Evolutionary conservation across 164 flowering plant species (phyloP), one percentile per base, ranked within the genome.

Genomic region (Annona cherimola): DNA sequence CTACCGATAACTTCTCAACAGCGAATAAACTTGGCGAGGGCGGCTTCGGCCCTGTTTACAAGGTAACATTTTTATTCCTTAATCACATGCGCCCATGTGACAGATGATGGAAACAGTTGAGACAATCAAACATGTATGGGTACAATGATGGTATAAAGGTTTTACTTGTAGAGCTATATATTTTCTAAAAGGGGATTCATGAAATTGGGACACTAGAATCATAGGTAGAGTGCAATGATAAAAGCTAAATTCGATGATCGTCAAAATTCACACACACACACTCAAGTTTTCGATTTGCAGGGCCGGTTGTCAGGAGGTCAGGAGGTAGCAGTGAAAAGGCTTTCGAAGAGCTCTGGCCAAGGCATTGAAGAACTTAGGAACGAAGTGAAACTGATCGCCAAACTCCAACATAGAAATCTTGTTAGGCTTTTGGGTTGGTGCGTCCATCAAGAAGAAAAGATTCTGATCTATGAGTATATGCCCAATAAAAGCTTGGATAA

Each of bases 281-380:
- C 40, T 61, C 26, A 57, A 35, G 3, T 12, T 2, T 20, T 3
- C n/a, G n/a, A n/a, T 43, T 11, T 60, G 12, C 50, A 75, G 73
- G 77, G 77, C 2, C 46, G 9, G 4, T 19, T 69, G 42, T 40
- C 12, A 4, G 45, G 69, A 0, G 73, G 73, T 42, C 54, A 63
- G 4, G 73, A 46, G 42, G 45, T 75, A 40, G 77, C 73, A 4
- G 72, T 75, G 14, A 75, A 69, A 43, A 75, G 73, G n/a, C 73
- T 75, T 12, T 63, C 77, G 2, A 69, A 12, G 4, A 43, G 55
- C 3, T 69, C 76, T 8, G 50, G 68, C 1, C 76, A 69, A 81
- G 89, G 87, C 14, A 7, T 74, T 1, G 65, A 70, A 41, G 85
- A 84, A 62, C 80, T 84, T 45, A 79, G 75, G 41, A 86, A 71